Percentiles rank a stretch among this genome's conserved stretches.
phyloP scores from a whole-genome alignment of 805 yeast genomes.

The Tetrapisispora nanseiensis region DNA sequence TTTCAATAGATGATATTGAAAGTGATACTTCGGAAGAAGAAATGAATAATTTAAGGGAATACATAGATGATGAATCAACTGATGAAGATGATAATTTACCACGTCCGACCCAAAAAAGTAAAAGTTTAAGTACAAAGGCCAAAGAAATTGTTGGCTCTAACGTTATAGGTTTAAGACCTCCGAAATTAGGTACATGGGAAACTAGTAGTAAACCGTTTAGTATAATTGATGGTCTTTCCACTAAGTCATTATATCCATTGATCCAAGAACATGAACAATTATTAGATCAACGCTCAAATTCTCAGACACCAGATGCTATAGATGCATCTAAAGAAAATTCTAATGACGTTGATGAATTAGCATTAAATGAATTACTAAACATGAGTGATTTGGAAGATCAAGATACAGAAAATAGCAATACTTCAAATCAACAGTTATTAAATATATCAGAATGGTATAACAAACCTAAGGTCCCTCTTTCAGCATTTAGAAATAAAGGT shows the following conservation, averaged over 20 bases:
- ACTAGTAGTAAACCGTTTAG: slow-evolving; percentile 81
- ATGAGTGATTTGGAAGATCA: slow-evolving; percentile 74
- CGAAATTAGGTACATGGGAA: slow-evolving; percentile 86
- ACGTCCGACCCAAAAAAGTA: slow-evolving; percentile 45
- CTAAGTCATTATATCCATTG: slow-evolving; percentile 64
- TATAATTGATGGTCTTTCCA: slow-evolving; percentile 87
- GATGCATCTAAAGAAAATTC: slow-evolving; percentile 6
- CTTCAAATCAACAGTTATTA: slow-evolving; percentile 26
- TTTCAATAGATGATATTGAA: slow-evolving; percentile 9
- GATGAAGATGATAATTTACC: slow-evolving; percentile 88
- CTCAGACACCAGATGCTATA: slow-evolving; percentile 15
- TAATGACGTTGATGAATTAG: slow-evolving; percentile 30
- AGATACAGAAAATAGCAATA: slow-evolving; percentile 44
- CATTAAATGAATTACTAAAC: slow-evolving; percentile 75
- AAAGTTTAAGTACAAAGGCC: slow-evolving; percentile 62
- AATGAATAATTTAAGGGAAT: slow-evolving; percentile 26
- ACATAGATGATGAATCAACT: slow-evolving; percentile 78
- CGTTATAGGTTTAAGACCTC: slow-evolving; percentile 79
- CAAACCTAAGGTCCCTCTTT: slow-evolving; percentile 59
- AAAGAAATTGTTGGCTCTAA: slow-evolving; percentile 88
- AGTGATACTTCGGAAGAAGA: slow-evolving; percentile 1
- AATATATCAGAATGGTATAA: slow-evolving; percentile 30
- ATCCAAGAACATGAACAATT: slow-evolving; percentile 26
- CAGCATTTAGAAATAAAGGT: slow-evolving; percentile 84
- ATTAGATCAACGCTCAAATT: slow-evolving; percentile 14